Evolutionary conservation across 148 eudicot genomes (phyloP), one percentile per base, ranked within the genome.

Genomic region (Rhododendron griersonianum): DNA sequence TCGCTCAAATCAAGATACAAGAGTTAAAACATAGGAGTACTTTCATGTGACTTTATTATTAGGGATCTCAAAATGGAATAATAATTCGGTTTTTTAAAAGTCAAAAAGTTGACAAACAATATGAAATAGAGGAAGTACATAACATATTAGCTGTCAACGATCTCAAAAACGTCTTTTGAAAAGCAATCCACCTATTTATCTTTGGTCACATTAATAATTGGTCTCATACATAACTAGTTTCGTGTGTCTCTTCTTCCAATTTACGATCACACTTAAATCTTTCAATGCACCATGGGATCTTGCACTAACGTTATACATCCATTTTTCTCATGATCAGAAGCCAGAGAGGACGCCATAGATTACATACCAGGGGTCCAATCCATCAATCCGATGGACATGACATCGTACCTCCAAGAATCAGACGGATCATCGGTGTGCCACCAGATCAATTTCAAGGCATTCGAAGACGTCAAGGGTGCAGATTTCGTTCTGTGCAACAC

Each of bases 301-400:
- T 25, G 1, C 35, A n/a, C 5, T 79, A n/a, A n/a, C 5, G 14
- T 47, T 48, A 1, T 13, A n/a, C 57, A 0, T 4, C 9, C 9
- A n/a, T 10, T 45, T 35, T 78, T 21, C 5, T 4, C 16, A 37
- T 33, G 47, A 82, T 35, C 84, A 90, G 91, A 90, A 84, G 23
- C 63, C 2, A 87, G 91, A 5, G 83, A 89, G 63, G 92, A 89
- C 59, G 13, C 15, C 9, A 83, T 91, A 69, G 77, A 84, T 76
- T 91, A 91, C 89, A 86, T 91, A 39, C 92, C 92, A 48, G 92
- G 92, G 2, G 89, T 91, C 15, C 16, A 47, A 82, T 84, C 87
- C 6, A 89, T 91, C 2, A 79, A 87, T 4, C 85, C 91, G 15
- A 89, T 21, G 28, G 92, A 91, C 82, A 65, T 83, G 82, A 86